Conservation (phyloP, 345 rosid species). For the Ceriops tagal region DNA sequence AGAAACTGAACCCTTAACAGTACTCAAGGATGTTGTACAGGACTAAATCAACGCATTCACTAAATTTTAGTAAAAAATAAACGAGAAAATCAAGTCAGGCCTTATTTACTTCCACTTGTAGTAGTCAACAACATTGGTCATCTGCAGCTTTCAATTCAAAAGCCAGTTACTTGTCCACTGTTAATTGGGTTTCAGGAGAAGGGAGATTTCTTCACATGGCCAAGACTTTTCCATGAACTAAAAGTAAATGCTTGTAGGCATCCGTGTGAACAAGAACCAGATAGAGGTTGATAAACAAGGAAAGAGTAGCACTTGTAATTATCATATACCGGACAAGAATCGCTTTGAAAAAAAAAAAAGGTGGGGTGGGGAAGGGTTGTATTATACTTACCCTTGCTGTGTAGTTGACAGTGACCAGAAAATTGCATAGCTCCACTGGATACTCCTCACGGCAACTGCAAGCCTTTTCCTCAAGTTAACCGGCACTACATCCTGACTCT, state of each 20-base stretch:
- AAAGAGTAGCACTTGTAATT: neutral
- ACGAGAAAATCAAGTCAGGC: neutral
- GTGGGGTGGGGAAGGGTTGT: neutral
- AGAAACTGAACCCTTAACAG: no score
- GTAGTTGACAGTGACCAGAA: conserved; percentile 80
- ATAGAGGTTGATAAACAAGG: conserved; percentile 5
- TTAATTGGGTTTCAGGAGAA: neutral
- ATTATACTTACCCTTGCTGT: conserved; percentile 53
- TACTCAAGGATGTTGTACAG: no score
- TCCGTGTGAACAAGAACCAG: neutral
- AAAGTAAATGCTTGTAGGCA: neutral
- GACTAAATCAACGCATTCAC: no score
- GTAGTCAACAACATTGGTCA: neutral
- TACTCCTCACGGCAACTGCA: conserved; percentile 75
- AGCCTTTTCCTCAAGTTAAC: conserved; percentile 62
- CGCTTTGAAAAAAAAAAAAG: neutral
- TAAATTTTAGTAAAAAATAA: neutral
- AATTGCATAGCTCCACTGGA: conserved; percentile 91
- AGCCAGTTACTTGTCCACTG: neutral
- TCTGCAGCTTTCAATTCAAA: no score
- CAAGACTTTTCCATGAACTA: neutral
- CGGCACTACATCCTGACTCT: conserved; percentile 31
- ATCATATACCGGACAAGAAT: neutral
- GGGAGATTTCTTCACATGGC: neutral
- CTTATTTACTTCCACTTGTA: neutral